These are phyloP conservation scores for Macaranga tanarius DNA, from an alignment of 441 rosid genomes.

Conservation along the genomic window DNA sequence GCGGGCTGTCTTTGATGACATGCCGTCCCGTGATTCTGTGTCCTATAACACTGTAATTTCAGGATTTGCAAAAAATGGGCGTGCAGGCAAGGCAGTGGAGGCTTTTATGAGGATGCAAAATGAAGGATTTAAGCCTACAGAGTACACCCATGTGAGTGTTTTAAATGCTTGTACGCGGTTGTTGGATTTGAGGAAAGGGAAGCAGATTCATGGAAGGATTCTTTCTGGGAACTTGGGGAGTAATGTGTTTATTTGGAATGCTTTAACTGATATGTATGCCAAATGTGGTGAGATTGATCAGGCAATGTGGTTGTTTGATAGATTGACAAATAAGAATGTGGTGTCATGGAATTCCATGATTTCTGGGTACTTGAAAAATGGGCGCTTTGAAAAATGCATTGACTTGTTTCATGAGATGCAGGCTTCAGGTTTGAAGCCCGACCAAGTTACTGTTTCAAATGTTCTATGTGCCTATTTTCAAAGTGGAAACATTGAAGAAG, in stretches of 20 bases:
- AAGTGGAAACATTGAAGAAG: constrained; percentile 37
- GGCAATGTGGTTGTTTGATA: constrained; percentile 64
- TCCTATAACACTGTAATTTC: constrained; percentile 82
- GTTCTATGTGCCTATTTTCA: constrained; percentile 46
- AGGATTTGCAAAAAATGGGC: constrained; percentile 63
- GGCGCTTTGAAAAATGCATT: constrained; percentile 46
- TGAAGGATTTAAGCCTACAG: constrained; percentile 56
- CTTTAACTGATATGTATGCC: constrained; percentile 71
- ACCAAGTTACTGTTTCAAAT: constrained; percentile 50
- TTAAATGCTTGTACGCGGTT: constrained; percentile 64
- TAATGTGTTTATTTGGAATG: constrained; percentile 56
- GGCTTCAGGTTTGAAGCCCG: constrained; percentile 39
- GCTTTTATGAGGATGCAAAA: constrained; percentile 55
- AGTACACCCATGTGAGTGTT: constrained; percentile 70
- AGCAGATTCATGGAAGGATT: constrained; percentile 55
- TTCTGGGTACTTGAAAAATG: constrained; percentile 59
- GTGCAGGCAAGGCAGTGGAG: constrained; percentile 43
- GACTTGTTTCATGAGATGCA: constrained; percentile 49
- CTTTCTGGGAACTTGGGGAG: constrained; percentile 38
- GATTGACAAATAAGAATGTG: constrained; percentile 49
- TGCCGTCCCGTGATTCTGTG: constrained; percentile 52
- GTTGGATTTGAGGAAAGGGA: constrained; percentile 62
- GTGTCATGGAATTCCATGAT: constrained; percentile 82
- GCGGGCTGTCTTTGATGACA: constrained; percentile 60
- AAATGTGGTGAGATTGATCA: constrained; percentile 66